phyloP scores from a whole-genome alignment of 2,329 filamentous ascomycete species.

The Metarhizium anisopliae region DNA sequence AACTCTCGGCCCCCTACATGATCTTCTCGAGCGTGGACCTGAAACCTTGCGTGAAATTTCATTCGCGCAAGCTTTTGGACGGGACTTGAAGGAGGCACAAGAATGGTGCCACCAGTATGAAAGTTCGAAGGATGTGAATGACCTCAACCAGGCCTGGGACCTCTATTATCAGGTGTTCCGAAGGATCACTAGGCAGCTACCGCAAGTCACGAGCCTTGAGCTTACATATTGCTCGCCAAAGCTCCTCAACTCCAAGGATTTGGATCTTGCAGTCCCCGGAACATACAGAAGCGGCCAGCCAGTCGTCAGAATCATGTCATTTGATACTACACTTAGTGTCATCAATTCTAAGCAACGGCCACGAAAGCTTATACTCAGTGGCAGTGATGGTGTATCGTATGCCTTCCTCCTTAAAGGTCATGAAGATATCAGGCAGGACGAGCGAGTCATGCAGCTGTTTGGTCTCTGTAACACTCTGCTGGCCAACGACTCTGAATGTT shows the following conservation, averaged over 20 bases:
- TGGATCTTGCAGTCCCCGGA: constrained; percentile 92
- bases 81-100: constrained; percentile 87
- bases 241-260: constrained; percentile 72
- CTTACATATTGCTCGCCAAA: constrained; percentile 95
- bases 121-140: constrained; percentile 78
- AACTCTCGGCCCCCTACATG: constrained; percentile 81
- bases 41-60: constrained; percentile 94
- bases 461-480: constrained; percentile 94
- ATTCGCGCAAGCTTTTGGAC: constrained; percentile 93
- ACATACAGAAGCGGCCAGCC: constrained; percentile 75
- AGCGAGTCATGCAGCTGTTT: constrained; percentile 99
- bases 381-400: constrained; percentile 81
- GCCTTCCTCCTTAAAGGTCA: constrained; percentile 95
- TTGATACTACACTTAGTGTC: constrained; percentile 82
- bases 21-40: constrained; percentile 80
- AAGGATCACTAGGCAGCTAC: constrained; percentile 85
- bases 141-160: constrained; percentile 98
- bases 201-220: constrained; percentile 86
- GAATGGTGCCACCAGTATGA: constrained; percentile 95
- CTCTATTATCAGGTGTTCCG: constrained; percentile 98
- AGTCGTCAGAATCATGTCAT: constrained; percentile 77
- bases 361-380: constrained; percentile 76
- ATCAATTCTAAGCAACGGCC: constrained; percentile 97
- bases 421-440: constrained; percentile 97
- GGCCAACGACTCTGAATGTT: constrained; percentile 86